Evolutionary conservation across 116 monocot species (phyloP).

Genomic region (Phalaenopsis hybrid): DNA sequence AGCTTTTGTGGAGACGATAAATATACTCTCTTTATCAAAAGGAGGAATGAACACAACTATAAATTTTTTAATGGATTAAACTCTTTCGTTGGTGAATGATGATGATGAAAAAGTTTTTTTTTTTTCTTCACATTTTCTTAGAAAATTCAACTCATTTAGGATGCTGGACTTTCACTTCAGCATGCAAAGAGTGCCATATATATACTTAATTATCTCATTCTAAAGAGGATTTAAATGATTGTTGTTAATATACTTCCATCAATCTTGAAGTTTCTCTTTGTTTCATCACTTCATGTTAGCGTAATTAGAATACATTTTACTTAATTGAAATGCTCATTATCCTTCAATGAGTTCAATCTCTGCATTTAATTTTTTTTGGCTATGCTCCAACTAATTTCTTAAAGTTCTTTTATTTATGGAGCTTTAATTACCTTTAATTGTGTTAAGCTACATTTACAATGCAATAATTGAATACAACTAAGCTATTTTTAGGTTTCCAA

Average conservation of each 20-base stretch:
- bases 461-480: background rate
- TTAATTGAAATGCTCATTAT: background rate
- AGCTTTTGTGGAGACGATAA: background rate
- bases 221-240: background rate
- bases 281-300: background rate
- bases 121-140: background rate
- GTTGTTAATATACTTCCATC: background rate
- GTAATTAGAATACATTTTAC: background rate
- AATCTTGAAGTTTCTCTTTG: background rate
- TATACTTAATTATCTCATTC: background rate
- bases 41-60: background rate
- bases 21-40: background rate
- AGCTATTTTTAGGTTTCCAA: background rate
- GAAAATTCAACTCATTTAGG: background rate
- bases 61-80: background rate
- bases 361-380: background rate
- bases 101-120: background rate
- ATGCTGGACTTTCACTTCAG: background rate
- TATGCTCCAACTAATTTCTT: background rate
- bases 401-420: background rate
- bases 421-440: background rate
- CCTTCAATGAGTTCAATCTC: background rate
- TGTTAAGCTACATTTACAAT: background rate
- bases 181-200: background rate
- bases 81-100: background rate